These are phyloP conservation scores for Halophytophthora polymorphica DNA, from an alignment of 352 stramenopile genomes.

Conservation along the genomic window DNA sequence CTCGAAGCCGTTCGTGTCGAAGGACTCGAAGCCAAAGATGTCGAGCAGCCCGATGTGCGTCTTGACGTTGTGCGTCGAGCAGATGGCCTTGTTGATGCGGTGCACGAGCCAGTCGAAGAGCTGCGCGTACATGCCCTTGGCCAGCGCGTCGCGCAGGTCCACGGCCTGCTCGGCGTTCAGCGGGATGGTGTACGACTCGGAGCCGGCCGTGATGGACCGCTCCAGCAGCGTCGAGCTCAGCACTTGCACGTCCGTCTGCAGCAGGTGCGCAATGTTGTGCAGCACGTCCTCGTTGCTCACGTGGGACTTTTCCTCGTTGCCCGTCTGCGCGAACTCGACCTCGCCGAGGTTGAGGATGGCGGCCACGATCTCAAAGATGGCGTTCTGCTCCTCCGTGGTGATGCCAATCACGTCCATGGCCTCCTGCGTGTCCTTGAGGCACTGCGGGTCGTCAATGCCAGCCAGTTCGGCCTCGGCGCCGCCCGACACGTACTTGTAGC, in stretches of 20 bases:
- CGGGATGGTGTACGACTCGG: constrained; percentile 91
- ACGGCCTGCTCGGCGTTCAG: constrained; percentile 85
- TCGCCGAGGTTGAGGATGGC: constrained; percentile 97
- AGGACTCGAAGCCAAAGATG: constrained; percentile 96
- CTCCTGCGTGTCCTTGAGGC: constrained; percentile 82
- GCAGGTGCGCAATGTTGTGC: constrained; percentile 51
- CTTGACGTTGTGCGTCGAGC: constrained; percentile 68
- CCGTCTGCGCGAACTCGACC: constrained; percentile 84
- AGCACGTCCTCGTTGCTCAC: constrained; percentile 60
- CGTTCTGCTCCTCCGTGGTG: constrained; percentile 84
- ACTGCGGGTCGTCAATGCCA: constrained; percentile 69
- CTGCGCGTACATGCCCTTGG: constrained; percentile 96
- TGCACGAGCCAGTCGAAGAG: constrained; percentile 97
- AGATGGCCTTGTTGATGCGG: constrained; percentile 77
- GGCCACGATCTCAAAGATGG: constrained; percentile 93
- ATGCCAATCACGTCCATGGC: constrained; percentile 90
- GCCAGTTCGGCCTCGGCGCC: constrained; percentile 50
- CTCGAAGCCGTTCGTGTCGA: constrained; percentile 86
- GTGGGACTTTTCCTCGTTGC: constrained; percentile 47
- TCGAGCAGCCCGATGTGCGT: constrained; percentile 91
- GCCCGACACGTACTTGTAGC: constrained; percentile 78
- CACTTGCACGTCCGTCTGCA: constrained; percentile 55
- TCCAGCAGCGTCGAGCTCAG: constrained; percentile 89
- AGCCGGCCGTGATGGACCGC: constrained; percentile 89
- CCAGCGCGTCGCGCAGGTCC: constrained; percentile 92